Evolutionary conservation across 805 yeast genomes (phyloP).

Genomic region (Candida mattraensis): DNA sequence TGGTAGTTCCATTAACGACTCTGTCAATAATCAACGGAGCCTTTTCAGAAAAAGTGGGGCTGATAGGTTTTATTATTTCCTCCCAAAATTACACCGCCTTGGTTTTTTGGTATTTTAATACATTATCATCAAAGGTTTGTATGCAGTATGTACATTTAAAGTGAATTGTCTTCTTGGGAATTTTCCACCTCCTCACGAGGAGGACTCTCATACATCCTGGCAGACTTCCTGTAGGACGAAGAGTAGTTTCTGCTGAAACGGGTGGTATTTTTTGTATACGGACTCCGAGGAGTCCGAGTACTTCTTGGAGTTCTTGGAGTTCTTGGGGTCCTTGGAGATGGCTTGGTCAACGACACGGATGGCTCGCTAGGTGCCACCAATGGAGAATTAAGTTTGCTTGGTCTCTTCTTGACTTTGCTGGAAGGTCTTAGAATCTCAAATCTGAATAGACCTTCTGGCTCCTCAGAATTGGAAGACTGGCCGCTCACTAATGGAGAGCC

Average conservation of each 20-base stretch:
- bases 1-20: too few species aligned
- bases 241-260: constrained; percentile 21
- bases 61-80: too few species aligned
- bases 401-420: constrained; percentile 35
- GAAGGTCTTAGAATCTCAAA: constrained; percentile 43
- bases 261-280: too few species aligned
- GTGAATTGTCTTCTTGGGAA: too few species aligned
- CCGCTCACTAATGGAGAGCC: constrained; percentile 24
- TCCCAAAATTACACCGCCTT: too few species aligned
- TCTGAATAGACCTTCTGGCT: constrained; percentile 44
- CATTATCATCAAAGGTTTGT: too few species aligned
- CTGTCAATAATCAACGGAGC: too few species aligned
- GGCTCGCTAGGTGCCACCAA: constrained; percentile 19
- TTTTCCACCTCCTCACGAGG: constrained; percentile 12
- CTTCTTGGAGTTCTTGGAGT: constrained; percentile 23
- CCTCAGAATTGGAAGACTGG: constrained; percentile 25
- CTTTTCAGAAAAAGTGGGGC: too few species aligned
- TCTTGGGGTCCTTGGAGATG: constrained; percentile 30
- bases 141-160: too few species aligned
- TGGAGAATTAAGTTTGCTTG: constrained; percentile 25
- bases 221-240: constrained; percentile 16
- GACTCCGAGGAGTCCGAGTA: constrained; percentile 22
- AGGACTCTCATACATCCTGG: constrained; percentile 17
- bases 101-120: too few species aligned
- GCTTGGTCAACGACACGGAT: constrained; percentile 27